phyloP scores from a whole-genome alignment of 106 monocot species.

The Dioscorea alata region DNA sequence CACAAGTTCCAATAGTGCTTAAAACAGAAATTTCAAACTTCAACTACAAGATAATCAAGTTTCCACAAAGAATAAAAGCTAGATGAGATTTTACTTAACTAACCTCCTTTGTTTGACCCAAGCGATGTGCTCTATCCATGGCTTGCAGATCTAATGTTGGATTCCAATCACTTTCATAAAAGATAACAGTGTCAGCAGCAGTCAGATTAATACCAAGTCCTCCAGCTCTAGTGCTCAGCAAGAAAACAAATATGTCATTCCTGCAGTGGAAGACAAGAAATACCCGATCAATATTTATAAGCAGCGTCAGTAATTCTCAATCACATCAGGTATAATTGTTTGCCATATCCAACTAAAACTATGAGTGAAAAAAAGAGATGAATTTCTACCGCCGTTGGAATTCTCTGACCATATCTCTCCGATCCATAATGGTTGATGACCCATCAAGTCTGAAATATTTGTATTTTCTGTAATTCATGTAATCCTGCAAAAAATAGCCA shows the following conservation, averaged over 20 bases:
- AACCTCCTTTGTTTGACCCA: slow-evolving; percentile 97
- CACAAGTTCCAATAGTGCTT: too few species aligned
- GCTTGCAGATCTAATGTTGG: slow-evolving; percentile 94
- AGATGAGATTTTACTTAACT: too few species aligned
- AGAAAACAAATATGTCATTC: slow-evolving; percentile 96
- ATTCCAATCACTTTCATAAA: slow-evolving; percentile 99
- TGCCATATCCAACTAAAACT: neutral
- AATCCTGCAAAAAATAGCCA: slow-evolving; percentile 57
- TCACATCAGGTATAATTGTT: neutral
- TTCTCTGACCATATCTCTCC: slow-evolving; percentile 96
- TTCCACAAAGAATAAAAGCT: too few species aligned
- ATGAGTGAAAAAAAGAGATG: neutral
- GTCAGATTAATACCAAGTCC: slow-evolving; percentile 97
- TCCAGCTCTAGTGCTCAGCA: slow-evolving; percentile 97
- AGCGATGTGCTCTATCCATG: slow-evolving; percentile 95
- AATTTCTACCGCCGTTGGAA: slow-evolving; percentile 70
- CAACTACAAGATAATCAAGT: too few species aligned
- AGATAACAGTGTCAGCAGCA: slow-evolving; percentile 98
- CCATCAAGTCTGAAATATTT: slow-evolving; percentile 98
- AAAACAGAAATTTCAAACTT: too few species aligned
- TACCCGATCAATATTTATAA: neutral
- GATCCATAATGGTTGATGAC: slow-evolving; percentile 76
- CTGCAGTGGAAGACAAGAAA: slow-evolving; percentile 30
- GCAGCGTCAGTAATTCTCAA: too few species aligned
- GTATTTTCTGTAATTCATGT: slow-evolving; percentile 98